Evolutionary conservation across 176 grass and related monocot species (phyloP), one percentile per base, ranked within the genome.

Genomic region (Oropetium thomaeum): DNA sequence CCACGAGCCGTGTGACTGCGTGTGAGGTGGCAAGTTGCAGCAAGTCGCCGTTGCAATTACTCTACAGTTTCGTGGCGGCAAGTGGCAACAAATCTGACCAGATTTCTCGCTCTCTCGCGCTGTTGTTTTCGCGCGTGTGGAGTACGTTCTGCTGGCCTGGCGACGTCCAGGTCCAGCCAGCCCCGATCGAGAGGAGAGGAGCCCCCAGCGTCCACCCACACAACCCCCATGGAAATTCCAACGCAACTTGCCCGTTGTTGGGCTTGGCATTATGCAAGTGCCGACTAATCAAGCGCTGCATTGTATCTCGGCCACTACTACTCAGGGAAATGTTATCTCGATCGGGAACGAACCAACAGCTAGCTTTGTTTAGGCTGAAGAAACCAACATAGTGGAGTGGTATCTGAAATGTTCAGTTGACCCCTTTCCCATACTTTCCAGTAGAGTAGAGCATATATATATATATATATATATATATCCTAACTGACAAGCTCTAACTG

Each of bases 51-150:
- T 72, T 26, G 67, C 67, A 51, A 77, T 73, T 71, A 76, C 84
- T 58, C 71, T 8, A 27, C 30, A 40, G 58, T 77, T 76, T 71
- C 70, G 70, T 75, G 39, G 7, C 37, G 39, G 70, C 70, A 59
- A 59, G 77, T 22, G 8, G 77, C 77, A 48, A 27, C 76, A 80
- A 69, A 75, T 85, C 66, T 27, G 73, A 28, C 64, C 71, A 65
- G 58, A 76, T 48, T 70, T 82, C 49, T 71, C 43, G 27, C 34
- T 48, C 63, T 82, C 49, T 71, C 43, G 27, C 34, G 43, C 54
- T 28, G 54, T 69, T 22, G 70, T 69, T 80, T 63, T 63, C 64
- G 27, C 20, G 3, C 27, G 71, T 19, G 40, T 15, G 22, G 19
- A 22, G 49, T 17, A 29, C 54, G 55, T 30, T n/a, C n/a, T n/a